Base-by-base conservation (phyloP, 2,329 filamentous ascomycete species). In the Botryosphaeria dothidea region DNA sequence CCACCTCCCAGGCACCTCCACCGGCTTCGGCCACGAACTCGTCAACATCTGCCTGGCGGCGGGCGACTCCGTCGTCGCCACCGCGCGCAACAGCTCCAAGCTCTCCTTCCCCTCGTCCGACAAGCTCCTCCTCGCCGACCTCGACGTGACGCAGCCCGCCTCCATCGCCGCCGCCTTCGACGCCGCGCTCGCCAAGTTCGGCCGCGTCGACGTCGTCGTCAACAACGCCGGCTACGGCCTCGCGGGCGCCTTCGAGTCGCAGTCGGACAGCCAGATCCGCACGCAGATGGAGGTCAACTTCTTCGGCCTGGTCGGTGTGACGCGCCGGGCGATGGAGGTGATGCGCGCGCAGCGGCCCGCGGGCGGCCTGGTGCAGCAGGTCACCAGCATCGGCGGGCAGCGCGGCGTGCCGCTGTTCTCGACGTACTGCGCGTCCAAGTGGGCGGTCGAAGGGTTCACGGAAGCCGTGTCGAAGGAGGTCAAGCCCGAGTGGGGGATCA, bases 161-260 rank as follows among this genome's bases (percentile, higher is more conserved):
- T 68, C 82, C 2, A 81, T 86, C 62, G 72, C 81, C 34, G 74
- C 74, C 7, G 81, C 82, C 1, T 81, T 85, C 67, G 74, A 81
- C 7, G 72, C 75, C 19, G 80, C 81, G 0, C 62, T 81, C 25
- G 73, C 80, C 2, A 82, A 81, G 54, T 88, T 86, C 70, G 80
- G 81, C 19, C 81, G 83, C 7, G 74, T 89, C 49, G 85, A 89
- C 70, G 82, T 88, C 0, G 82, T 88, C 4, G 81, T 86, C 66
- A 88, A 88, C 75, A 88, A 88, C 57, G 86, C 86, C 3, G 87
- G 86, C 2, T 88, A 86, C 66, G 83, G 84, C n/a, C 74, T 85
- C 1, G 71, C 75, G 5, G 84, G 82, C 13, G 80, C 82, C 1
- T 81, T 87, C 54, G 86, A 89, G 69, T 81, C 83, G 6, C 72